Base-by-base conservation (phyloP, 2,329 filamentous ascomycete genomes). In the Phialophora chinensis region DNA sequence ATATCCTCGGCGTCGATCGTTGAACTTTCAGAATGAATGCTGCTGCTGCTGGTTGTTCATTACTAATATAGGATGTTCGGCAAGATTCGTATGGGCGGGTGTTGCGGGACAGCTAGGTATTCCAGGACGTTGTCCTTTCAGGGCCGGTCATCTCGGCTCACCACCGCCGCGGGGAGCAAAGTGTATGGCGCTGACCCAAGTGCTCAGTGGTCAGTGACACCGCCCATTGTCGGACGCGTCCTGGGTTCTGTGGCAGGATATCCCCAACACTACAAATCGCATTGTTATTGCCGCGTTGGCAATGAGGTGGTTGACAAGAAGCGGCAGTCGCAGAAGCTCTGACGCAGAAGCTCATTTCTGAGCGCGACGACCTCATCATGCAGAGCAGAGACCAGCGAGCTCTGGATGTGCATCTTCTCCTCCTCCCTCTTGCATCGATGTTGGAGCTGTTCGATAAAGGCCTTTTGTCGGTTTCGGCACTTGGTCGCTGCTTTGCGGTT, bases 401-500 rank as follows among this genome's bases (percentile, higher is more conserved):
- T 65, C 52, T 69, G 67, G 2, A 63, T n/a, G 23, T 63, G 67
- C 67, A 69, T 58, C 29, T 60, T 67, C 60, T 62, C 65, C 47
- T 69, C 65, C 35, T 69, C 67, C n/a, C 31, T 55, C 20, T 62
- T 62, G 52, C 65, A 69, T 4, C 62, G 65, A 12, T 57, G 47
- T n/a, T 69, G 65, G 47, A 69, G 65, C 54, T 67, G 62, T 29
- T 69, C 65, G 27, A 69, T 56, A 38, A 67, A 69, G 3, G 47
- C 54, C 52, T 69, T 69, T 38, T 69, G 67, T 2, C 65, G 64
- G 14, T 67, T 69, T 12, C 67, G 67, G 33, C 67, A 69, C 20
- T 69, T 69, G 2, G 67, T 67, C 7, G 67, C 67, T 20, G 67
- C 67, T 55, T 63, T 67, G 29, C 67, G 67, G 52, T 69, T 69